Evolutionary conservation across 176 grass and related monocot genomes (phyloP), one percentile per base, ranked within the genome.

Genomic region (Phyllostachys edulis): DNA sequence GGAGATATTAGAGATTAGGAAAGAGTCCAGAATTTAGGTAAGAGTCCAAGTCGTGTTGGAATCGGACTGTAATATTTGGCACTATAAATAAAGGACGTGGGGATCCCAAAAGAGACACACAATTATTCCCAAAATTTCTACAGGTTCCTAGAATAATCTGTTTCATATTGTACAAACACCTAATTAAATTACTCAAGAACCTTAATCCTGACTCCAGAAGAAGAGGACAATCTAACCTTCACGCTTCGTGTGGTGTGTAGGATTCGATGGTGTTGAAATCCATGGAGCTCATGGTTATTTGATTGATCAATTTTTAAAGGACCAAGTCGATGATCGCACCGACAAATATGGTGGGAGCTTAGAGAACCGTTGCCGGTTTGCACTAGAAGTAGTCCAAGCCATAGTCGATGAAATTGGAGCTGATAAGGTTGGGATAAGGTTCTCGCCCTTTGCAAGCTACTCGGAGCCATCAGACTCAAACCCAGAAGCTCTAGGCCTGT

Each of bases 231-330:
- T 50, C 73, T 83, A 82, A 82, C 7, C 16, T 64, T 15, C 29
- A 38, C n/a, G 50, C 34, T 34, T 60, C 4, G 7, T 36, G 4
- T 87, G 65, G 13, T 89, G 13, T 74, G 52, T 72, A 97, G 94
- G 90, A 83, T 97, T 97, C 71, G 92, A 94, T 82, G 94, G 92
- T 44, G 90, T 97, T 85, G 94, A 97, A 83, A 92, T 97, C 17
- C 94, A 97, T 83, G 88, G 87, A 63, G 88, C 90, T 34, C 85
- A 97, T 50, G 92, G 90, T 63, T 97, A 94, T 71, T 85, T 97
- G 84, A 89, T 97, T 12, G 94, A 94, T 44, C 94, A 94, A 18
- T 97, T 97, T 76, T 23, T 97, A 17, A 94, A 94, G 65, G 94
- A 92, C 80, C 71, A 85, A 87, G 77, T 92, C 21, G 91, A 97